Base-by-base conservation (phyloP, 495 filamentous ascomycete species). In the Wilcoxina mikolae region DNA sequence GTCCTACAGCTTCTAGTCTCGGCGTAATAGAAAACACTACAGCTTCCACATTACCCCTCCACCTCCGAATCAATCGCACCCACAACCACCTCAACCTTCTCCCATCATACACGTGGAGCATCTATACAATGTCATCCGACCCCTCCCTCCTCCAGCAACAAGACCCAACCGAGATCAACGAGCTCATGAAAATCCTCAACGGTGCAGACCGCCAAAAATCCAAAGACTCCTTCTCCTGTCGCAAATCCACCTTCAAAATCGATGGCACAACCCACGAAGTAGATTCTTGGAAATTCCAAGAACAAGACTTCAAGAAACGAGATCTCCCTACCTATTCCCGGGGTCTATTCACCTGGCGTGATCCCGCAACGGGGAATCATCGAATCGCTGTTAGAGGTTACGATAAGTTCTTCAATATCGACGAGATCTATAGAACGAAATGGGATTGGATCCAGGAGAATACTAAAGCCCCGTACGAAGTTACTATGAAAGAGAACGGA, bases 371-470 rank as follows among this genome's bases (percentile, higher is more conserved):
- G 20, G 79, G 80, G 3, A 71, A 73, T 2, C 73, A 77, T 15
- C 86, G 95, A 67, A 95, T 98, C 53, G 81, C 74, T 2, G 77
- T 80, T 29, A 78, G 91, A 54, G 91, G 91, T 29, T 98, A 98
- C 69, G 93, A 98, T 72, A 98, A 98, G 70, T 98, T 98, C 73
- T 96, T 96, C 79, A 98, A 98, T 63, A 73, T 84, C 25, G 76
- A 76, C 41, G 91, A 98, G 68, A 81, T 87, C 2, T 64, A 70
- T 11, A 74, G 79, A 28, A 96, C 91, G 0, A 72, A 78, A 54
- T 98, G 93, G 91, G 63, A 71, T 15, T 86, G 85, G 65, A 84
- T 98, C 51, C 71, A 82, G 60, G 69, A 69, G 5, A 76, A 85
- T 42, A 96, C 91, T 1, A 71, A 78, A 56, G 89, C 85, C 0